Evolutionary conservation across 139 green algal species (phyloP).

Genomic region (Tetratostichococcus sp.): DNA sequence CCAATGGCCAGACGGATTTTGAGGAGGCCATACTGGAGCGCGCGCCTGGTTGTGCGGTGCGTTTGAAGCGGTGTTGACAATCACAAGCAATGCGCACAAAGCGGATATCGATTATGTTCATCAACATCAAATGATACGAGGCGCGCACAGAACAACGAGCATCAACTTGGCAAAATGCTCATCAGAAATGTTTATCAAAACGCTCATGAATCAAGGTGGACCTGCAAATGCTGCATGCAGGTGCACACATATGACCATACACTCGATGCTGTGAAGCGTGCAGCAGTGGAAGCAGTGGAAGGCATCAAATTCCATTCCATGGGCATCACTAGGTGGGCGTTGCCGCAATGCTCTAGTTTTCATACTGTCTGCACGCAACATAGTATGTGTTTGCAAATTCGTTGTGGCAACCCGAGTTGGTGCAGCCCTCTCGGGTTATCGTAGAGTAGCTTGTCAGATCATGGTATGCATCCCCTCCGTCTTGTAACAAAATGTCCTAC

Average conservation of each 20-base stretch:
- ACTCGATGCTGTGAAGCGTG: not conserved
- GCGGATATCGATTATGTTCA: no score
- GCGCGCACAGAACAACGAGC: not conserved
- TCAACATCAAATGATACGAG: not conserved
- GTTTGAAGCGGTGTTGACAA: no score
- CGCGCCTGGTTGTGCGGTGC: not conserved
- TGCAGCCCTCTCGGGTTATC: no score
- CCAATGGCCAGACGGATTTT: not conserved
- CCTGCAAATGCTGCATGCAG: not conserved
- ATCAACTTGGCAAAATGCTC: not conserved
- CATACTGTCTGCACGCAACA: not conserved
- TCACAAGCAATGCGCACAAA: no score
- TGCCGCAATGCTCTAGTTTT: no score
- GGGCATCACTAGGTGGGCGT: not conserved
- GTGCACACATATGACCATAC: not conserved
- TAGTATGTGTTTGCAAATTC: no score
- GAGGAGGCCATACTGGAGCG: not conserved
- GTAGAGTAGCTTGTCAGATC: no score
- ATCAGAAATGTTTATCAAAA: not conserved
- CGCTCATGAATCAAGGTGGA: not conserved
- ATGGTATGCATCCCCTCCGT: no score
- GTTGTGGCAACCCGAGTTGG: no score
- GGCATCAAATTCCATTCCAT: not conserved
- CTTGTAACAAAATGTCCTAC: not conserved
- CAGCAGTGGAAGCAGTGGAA: not conserved